Percentiles rank a stretch among this genome's conserved stretches.
phyloP scores from a whole-genome alignment of 805 yeast genomes.

The Scheffersomyces lignosus region DNA sequence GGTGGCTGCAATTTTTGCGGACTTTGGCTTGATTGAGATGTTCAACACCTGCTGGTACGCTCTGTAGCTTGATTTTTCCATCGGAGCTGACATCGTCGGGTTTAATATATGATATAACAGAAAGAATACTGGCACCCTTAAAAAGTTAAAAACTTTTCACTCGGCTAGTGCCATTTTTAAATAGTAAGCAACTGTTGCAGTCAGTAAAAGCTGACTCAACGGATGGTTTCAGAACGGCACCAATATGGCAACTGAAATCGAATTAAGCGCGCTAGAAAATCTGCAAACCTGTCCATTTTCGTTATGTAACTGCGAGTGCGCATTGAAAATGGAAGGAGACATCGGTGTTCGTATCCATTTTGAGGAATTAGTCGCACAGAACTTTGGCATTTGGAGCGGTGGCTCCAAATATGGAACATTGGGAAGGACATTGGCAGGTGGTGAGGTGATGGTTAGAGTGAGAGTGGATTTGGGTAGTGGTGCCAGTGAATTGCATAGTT shows the following conservation, averaged over 20 bases:
- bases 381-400: too few relatives aligned
- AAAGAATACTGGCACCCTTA: neutral
- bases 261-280: conserved; percentile 9
- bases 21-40: conserved; percentile 8
- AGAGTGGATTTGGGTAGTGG: too few relatives aligned
- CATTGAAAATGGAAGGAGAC: neutral
- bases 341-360: neutral
- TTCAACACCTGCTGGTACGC: conserved; percentile 14
- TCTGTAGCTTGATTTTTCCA: conserved; percentile 8
- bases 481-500: too few relatives aligned
- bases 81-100: too few relatives aligned
- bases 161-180: neutral
- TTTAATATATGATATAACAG: neutral
- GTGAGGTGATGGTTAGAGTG: too few relatives aligned
- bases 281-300: neutral
- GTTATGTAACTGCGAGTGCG: neutral
- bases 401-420: too few relatives aligned
- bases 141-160: neutral
- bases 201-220: too few relatives aligned
- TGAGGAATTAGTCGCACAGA: too few relatives aligned
- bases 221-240: too few relatives aligned
- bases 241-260: conserved; percentile 8
- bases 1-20: conserved; percentile 2
- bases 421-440: too few relatives aligned
- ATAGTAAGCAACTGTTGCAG: too few relatives aligned